phyloP scores from a whole-genome alignment of 371 early-diverging fungal genomes.

The Mortierella sp. region DNA sequence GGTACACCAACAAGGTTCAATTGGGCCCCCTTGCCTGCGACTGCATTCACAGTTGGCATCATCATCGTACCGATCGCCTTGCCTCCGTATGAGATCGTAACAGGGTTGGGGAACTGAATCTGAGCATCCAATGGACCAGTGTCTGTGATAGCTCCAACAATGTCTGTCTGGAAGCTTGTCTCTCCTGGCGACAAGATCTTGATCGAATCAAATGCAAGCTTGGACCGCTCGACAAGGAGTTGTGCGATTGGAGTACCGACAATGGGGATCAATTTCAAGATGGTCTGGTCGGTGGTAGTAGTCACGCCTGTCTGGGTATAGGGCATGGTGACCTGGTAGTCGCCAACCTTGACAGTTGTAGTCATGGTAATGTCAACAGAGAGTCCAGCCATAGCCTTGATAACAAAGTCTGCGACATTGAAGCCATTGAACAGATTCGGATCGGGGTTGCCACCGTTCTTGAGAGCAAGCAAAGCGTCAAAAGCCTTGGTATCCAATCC shows the following conservation, averaged over 20 bases:
- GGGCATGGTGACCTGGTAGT: constrained; percentile 57
- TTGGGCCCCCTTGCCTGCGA: constrained; percentile 60
- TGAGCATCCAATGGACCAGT: constrained; percentile 68
- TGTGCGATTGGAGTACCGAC: constrained; percentile 67
- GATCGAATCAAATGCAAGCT: constrained; percentile 58
- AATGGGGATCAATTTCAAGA: constrained; percentile 61
- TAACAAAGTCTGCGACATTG: constrained; percentile 58
- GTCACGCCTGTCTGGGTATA: constrained; percentile 61
- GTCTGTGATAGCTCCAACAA: constrained; percentile 62
- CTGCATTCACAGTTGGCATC: constrained; percentile 58
- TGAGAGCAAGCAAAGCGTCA: constrained; percentile 59
- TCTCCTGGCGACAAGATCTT: constrained; percentile 56
- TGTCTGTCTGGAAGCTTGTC: constrained; percentile 58
- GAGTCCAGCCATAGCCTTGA: constrained; percentile 62
- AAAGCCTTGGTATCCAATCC: constrained; percentile 57
- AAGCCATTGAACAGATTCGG: constrained; percentile 56
- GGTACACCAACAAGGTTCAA: constrained; percentile 55
- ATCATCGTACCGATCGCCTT: constrained; percentile 58
- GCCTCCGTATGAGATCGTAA: constrained; percentile 62
- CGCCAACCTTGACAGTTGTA: constrained; percentile 61
- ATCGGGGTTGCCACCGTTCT: constrained; percentile 51
- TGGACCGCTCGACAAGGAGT: constrained; percentile 58
- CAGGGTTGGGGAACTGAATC: constrained; percentile 64
- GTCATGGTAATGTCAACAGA: constrained; percentile 60
- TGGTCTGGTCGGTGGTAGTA: constrained; percentile 56